These are phyloP conservation scores for Triticum aestivum DNA, from an alignment of 176 grass and related monocot genomes.

Conservation along the genomic window IWGSC_CS_RefSeq_v2.1 NC_057805.1:483200605-483201104, in stretches of 20 bases:
- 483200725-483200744: conserved; percentile 13
- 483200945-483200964: conserved; percentile 95
- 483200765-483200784: conserved; percentile 4
- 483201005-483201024: neutral
- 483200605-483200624: conserved; percentile 74
- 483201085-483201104: conserved; percentile 83
- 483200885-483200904: conserved; percentile 80
- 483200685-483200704: conserved; percentile 98
- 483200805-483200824: conserved; percentile 71
- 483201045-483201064: conserved; percentile 51
- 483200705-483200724: conserved; percentile 78
- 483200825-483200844: conserved; percentile 96
- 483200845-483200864: conserved; percentile 99
- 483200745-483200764: neutral
- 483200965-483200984: conserved; percentile 32
- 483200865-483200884: conserved; percentile 98
- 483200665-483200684: conserved; percentile 98
- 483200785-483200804: neutral
- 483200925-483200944: conserved; percentile 68
- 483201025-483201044: neutral
- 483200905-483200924: conserved; percentile 88
- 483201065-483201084: conserved; percentile 94
- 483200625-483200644: conserved; percentile 91
- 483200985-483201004: neutral
- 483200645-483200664: conserved; percentile 94